Conservation (phyloP, 768 basidiomycete genomes). For the Baorangia bicolor region DNA sequence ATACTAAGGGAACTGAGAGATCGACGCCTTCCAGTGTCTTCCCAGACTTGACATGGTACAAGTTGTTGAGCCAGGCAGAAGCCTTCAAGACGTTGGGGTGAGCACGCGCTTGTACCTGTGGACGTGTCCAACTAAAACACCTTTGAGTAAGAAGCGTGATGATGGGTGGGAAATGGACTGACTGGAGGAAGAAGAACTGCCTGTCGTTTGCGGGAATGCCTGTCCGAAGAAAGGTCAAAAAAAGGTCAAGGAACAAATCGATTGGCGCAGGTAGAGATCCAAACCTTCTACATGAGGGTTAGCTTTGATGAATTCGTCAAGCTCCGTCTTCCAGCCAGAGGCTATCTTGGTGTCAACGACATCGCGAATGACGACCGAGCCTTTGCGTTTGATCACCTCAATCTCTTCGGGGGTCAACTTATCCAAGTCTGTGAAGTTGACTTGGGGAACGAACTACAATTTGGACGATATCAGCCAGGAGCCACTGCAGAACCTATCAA, state of each 20-base stretch:
- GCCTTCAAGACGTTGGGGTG: slow-evolving; percentile 65
- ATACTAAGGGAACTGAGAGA: slow-evolving; percentile 60
- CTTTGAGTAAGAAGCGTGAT: neutral
- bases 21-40: slow-evolving; percentile 52
- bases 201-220: slow-evolving; percentile 55
- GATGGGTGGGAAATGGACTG: slow-evolving; percentile 18
- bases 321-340: slow-evolving; percentile 51
- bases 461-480: neutral
- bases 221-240: slow-evolving; percentile 15
- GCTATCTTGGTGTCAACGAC: slow-evolving; percentile 60
- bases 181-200: slow-evolving; percentile 76
- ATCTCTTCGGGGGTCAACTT: slow-evolving; percentile 45
- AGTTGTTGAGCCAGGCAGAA: slow-evolving; percentile 58
- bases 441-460: slow-evolving; percentile 65
- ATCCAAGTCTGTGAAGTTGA: slow-evolving; percentile 53
- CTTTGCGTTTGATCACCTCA: slow-evolving; percentile 49
- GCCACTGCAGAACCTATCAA: neutral
- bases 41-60: slow-evolving; percentile 49
- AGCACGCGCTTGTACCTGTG: slow-evolving; percentile 66
- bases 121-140: slow-evolving; percentile 40
- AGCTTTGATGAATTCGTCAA: slow-evolving; percentile 53
- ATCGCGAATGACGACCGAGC: slow-evolving; percentile 59
- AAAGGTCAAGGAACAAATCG: neutral
- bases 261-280: neutral
- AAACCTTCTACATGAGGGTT: slow-evolving; percentile 59